These are phyloP conservation scores for Melanomma pulvis-pyrius DNA, from an alignment of 495 filamentous ascomycete species.

Conservation along the genomic window DNA sequence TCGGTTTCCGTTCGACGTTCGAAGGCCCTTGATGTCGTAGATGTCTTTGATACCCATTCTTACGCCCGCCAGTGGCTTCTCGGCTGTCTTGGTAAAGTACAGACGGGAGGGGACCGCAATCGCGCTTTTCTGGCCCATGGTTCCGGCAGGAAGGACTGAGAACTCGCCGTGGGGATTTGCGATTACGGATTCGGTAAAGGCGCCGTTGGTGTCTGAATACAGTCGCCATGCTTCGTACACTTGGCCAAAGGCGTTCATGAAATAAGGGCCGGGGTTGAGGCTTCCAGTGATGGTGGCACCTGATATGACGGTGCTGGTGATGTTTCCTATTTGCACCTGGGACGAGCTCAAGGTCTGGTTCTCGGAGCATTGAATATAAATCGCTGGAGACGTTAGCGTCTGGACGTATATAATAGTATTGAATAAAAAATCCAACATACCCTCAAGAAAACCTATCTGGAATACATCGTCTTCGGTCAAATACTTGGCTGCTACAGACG, in stretches of 20 bases:
- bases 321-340: slow-evolving; percentile 16
- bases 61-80: slow-evolving; percentile 46
- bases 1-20: slow-evolving; percentile 58
- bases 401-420: neutral
- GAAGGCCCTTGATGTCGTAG: slow-evolving; percentile 58
- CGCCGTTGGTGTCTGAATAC: slow-evolving; percentile 52
- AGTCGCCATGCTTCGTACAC: slow-evolving; percentile 53
- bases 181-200: slow-evolving; percentile 50
- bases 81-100: slow-evolving; percentile 47
- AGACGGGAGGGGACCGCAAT: slow-evolving; percentile 59
- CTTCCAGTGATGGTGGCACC: neutral
- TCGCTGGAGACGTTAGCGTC: neutral
- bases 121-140: slow-evolving; percentile 46
- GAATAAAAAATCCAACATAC: slow-evolving; percentile 8
- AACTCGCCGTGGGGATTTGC: slow-evolving; percentile 42
- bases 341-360: slow-evolving; percentile 1
- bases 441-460: slow-evolving; percentile 40
- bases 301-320: neutral
- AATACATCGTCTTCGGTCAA: slow-evolving; percentile 40
- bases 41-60: slow-evolving; percentile 66
- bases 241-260: slow-evolving; percentile 44
- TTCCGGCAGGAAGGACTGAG: slow-evolving; percentile 49
- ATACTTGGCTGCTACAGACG: slow-evolving; percentile 8
- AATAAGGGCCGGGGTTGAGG: slow-evolving; percentile 50
- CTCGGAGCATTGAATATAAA: slow-evolving; percentile 5